Base-by-base conservation (phyloP, 176 grass and related monocot species). In the Cymbopogon citratus region DNA sequence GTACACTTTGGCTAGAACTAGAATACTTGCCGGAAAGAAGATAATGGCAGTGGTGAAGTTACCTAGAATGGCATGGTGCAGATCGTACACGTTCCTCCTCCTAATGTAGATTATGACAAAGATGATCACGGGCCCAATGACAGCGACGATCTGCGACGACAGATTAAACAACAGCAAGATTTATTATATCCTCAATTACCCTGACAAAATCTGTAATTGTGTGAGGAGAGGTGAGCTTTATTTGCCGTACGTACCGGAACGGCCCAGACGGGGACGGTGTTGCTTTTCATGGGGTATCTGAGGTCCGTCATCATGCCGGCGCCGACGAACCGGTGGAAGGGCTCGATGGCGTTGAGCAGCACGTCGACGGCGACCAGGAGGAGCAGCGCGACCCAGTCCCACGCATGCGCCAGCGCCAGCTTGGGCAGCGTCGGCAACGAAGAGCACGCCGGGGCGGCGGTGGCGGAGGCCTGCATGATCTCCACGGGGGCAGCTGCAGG, bases 301-400 rank as follows among this genome's bases (percentile, higher is more conserved):
- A 95, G 83, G 81, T 92, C 93, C 0, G 87, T 27, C 87, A 95
- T 88, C 93, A 95, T 95, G 84, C 56, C 80, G 35, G 44, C 21
- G 69, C 85, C 93, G 27, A 95, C 80, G 85, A 92, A 95, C 1
- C 93, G 90, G 68, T 92, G 93, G 86, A 90, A 95, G 18, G 93
- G 90, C 80, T 95, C 90, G 45, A 95, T 90, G 63, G 34, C 26
- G 70, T 95, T 92, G 74, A 92, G 86, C 68, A 88, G 27, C 38
- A 45, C 90, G 0, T 92, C 90, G 1, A 29, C 16, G 27, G 54
- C 75, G 33, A 70, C 49, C 0, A 92, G 84, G 52, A 85, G 81
- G 7, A 84, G 39, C 69, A 95, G 84, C 56, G 78, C 88, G 21
- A 63, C 5, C 93, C 93, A 95, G 60, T 95, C 93, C 24, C 86